Base-by-base conservation (phyloP, 192 early-diverging fungal species). In the Coemansia sp. region DNA sequence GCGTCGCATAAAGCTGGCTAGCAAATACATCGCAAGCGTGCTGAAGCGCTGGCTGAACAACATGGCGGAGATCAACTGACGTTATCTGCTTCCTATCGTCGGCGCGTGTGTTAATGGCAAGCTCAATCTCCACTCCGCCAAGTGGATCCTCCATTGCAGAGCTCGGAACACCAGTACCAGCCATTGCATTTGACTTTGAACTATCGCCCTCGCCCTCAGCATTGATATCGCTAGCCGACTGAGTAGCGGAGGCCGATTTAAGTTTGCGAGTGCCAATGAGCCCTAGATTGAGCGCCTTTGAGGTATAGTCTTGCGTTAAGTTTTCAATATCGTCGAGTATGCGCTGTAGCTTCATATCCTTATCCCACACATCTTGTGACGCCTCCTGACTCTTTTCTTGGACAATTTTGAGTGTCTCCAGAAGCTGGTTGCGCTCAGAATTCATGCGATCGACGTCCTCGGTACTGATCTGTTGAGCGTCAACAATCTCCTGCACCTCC, bases 361-460 rank as follows among this genome's bases (percentile, higher is more conserved):
- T 81, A 53, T 90, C 85, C 88, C 88, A 91, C 39, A 87, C 71
- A 7, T 29, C 67, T 57, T 88, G 84, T 68, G 75, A 73, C 4
- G 77, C 71, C 54, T 89, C 88, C 54, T 90, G 84, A 24, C 78
- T 64, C 66, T 89, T 87, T 8, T 53, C 69, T 36, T 86, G 81
- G 14, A 86, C 60, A 4, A 52, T 64, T 54, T 86, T 74, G 36
- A 91, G 76, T 5, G 76, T 78, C 50, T 84, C 78, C 20, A 75
- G 55, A 7, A 93, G 80, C 74, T 88, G 86, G 56, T 91, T 90
- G 32, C 87, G 80, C 74, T 93, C 92, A 27, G 86, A 84, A 54
- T 84, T 89, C 90, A 93, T 93, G 21, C 90, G 84, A 61, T 93
- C 92, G 25, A 92, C 87, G 75, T 93, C 92, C 29, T 88, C 87